These are phyloP conservation scores for Malus hybrid DNA, from an alignment of 331 rosid genomes.

Conservation along the genomic window DNA sequence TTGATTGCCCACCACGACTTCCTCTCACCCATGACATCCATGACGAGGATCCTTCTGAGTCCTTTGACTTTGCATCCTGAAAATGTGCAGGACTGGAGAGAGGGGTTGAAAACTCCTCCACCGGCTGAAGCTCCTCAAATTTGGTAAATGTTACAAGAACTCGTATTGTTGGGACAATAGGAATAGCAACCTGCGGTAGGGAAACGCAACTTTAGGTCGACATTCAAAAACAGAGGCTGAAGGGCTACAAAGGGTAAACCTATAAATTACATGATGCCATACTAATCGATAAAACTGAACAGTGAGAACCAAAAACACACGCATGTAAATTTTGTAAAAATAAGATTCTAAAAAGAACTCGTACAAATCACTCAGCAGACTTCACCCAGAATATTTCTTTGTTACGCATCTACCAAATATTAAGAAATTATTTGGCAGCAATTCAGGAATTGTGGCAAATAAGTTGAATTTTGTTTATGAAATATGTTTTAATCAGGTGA, in stretches of 20 bases:
- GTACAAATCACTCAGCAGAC: not conserved
- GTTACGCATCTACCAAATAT: not conserved
- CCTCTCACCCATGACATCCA: constrained; percentile 99
- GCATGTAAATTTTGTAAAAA: not conserved
- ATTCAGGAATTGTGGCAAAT: not conserved
- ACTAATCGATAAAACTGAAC: not conserved
- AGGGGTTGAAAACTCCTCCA: constrained; percentile 95
- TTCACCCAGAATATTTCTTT: not conserved
- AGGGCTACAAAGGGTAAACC: not conserved
- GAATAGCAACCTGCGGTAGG: constrained; percentile 75
- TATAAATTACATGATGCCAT: not conserved
- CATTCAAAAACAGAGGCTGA: no score
- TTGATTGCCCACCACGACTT: constrained; percentile 77
- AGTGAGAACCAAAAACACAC: not conserved
- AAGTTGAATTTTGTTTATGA: not conserved
- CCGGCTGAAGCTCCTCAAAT: constrained; percentile 96
- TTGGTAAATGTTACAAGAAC: constrained; percentile 90
- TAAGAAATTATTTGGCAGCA: not conserved
- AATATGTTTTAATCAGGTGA: not conserved
- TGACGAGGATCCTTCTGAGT: constrained; percentile 71
- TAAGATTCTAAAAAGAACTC: not conserved
- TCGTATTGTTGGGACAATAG: constrained; percentile 90
- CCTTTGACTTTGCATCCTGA: constrained; percentile 89
- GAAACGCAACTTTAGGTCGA: not conserved
- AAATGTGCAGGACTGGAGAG: constrained; percentile 96